Conservation (phyloP, 164 flowering plant species). For the Hamamelis virginiana region DNA sequence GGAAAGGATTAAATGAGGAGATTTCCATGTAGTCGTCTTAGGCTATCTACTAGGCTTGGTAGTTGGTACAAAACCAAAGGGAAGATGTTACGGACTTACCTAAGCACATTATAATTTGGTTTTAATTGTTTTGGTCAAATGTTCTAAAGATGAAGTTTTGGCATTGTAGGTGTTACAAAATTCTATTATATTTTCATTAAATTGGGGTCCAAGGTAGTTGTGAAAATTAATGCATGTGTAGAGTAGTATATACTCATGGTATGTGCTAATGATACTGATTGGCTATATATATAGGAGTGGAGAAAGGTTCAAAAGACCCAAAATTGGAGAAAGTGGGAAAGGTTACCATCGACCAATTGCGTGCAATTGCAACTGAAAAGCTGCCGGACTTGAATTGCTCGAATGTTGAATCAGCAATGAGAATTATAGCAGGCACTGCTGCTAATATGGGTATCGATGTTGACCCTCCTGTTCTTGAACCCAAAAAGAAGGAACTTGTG, state of each 20-base stretch:
- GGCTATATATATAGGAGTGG: slow-evolving; percentile 54
- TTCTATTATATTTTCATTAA: background rate
- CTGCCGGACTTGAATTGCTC: slow-evolving; percentile 92
- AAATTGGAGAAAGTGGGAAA: slow-evolving; percentile 69
- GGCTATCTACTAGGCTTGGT: background rate
- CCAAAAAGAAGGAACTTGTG: slow-evolving; percentile 55
- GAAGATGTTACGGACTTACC: background rate
- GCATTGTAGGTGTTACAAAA: background rate
- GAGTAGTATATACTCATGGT: too few species aligned
- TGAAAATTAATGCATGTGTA: background rate
- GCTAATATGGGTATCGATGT: slow-evolving; percentile 95
- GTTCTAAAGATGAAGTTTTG: background rate
- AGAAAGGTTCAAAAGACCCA: slow-evolving; percentile 89
- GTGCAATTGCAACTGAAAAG: slow-evolving; percentile 75
- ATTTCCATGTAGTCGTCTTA: background rate
- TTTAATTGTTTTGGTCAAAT: background rate
- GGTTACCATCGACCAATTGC: slow-evolving; percentile 79
- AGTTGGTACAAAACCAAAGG: background rate
- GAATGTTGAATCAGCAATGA: slow-evolving; percentile 88
- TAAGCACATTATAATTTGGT: background rate
- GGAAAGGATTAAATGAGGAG: background rate
- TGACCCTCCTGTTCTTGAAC: slow-evolving; percentile 86
- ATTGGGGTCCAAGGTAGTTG: background rate
- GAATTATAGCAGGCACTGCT: slow-evolving; percentile 95
- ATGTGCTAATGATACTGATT: background rate